These are phyloP conservation scores for Calendula officinalis DNA, from an alignment of 129 eudicot genomes.

Conservation along the genomic window DNA sequence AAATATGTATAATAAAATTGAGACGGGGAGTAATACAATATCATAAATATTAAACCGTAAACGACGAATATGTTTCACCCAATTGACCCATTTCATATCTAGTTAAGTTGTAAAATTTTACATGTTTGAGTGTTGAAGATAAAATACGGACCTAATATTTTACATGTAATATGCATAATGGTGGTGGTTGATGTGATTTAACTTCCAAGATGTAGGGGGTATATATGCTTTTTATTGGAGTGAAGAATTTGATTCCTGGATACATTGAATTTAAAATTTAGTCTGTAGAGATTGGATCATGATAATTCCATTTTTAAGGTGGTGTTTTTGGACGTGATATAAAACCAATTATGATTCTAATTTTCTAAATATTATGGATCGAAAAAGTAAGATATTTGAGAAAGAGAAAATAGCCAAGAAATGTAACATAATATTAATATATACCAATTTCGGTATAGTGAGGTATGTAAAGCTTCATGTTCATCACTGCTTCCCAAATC, in stretches of 20 bases:
- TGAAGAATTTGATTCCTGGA: slow-evolving; percentile 25
- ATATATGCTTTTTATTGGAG: slow-evolving; percentile 22
- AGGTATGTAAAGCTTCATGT: too few species aligned
- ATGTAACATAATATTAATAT: too few species aligned
- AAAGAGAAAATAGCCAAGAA: not conserved
- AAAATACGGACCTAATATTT: too few species aligned
- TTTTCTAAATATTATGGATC: not conserved
- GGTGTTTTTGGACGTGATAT: not conserved
- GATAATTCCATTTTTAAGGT: not conserved
- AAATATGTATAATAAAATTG: too few species aligned
- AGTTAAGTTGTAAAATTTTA: too few species aligned
- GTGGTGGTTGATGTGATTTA: slow-evolving; percentile 12
- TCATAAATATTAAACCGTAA: too few species aligned
- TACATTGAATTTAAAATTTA: slow-evolving; percentile 16
- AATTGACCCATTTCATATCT: too few species aligned
- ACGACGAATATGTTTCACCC: too few species aligned
- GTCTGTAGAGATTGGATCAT: slow-evolving; percentile 9
- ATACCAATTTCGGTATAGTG: too few species aligned
- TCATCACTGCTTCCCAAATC: too few species aligned
- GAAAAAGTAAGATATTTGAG: not conserved
- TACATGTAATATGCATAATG: not conserved
- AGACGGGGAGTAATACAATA: too few species aligned
- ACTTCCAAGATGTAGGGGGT: slow-evolving; percentile 21
- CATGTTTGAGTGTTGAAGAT: too few species aligned
- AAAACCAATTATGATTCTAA: not conserved